Conservation (phyloP, 352 stramenopile species). For the Peronospora tabacina region DNA sequence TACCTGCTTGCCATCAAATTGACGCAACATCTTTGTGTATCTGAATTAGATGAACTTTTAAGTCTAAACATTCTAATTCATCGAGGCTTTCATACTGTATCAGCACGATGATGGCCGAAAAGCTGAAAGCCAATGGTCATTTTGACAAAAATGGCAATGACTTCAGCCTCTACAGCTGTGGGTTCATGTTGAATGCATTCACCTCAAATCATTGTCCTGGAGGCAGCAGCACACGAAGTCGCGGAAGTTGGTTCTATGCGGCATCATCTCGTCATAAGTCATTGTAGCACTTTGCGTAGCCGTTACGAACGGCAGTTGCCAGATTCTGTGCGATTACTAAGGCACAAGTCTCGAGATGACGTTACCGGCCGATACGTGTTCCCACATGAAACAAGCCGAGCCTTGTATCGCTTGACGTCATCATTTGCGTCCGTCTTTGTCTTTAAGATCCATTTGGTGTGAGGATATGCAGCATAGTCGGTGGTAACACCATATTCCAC, state of each 20-base stretch:
- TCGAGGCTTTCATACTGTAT: too few relatives aligned
- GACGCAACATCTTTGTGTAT: too few relatives aligned
- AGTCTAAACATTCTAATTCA: too few relatives aligned
- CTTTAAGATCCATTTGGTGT: conserved; percentile 13
- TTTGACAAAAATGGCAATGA: conserved; percentile 11
- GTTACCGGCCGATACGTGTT: conserved; percentile 14
- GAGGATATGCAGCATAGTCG: too few relatives aligned
- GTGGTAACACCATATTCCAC: too few relatives aligned
- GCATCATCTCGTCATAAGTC: conserved; percentile 6
- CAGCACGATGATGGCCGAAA: conserved; percentile 7
- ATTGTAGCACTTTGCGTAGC: conserved; percentile 11
- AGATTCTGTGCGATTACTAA: conserved; percentile 8
- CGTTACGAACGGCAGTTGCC: conserved; percentile 19
- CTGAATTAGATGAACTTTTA: too few relatives aligned
- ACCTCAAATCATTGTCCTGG: conserved; percentile 23
- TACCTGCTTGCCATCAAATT: too few relatives aligned
- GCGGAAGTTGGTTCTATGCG: conserved; percentile 23
- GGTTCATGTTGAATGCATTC: conserved; percentile 11
- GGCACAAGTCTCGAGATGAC: conserved; percentile 19
- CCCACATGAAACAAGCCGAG: conserved; percentile 14
- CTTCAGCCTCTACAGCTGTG: conserved; percentile 6
- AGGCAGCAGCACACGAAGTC: conserved; percentile 26
- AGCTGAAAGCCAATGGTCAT: conserved; percentile 13
- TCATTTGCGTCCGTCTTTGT: conserved; percentile 7
- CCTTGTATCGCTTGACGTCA: conserved; percentile 17